Conservation (phyloP, 768 basidiomycete genomes). For the Termitomyces titanicus region DNA sequence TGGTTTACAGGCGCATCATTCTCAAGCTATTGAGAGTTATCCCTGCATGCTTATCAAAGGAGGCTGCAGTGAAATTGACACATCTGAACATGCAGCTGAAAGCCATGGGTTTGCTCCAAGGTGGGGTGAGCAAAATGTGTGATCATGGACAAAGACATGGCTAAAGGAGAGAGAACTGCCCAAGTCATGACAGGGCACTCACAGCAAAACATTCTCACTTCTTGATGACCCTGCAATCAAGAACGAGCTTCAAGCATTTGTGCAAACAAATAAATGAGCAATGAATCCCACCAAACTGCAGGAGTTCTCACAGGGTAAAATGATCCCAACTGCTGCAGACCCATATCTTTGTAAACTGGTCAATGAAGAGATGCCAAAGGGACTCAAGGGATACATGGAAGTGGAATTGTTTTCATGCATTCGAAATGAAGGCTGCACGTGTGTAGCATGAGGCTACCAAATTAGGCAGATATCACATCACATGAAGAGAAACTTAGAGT, state of each 20-base stretch:
- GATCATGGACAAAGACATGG: conserved; percentile 18
- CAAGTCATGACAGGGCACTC: conserved; percentile 19
- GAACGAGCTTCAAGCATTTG: conserved; percentile 25
- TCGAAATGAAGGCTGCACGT: conserved; percentile 20
- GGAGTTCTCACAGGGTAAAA: conserved; percentile 19
- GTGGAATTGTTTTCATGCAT: conserved; percentile 28
- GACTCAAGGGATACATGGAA: conserved; percentile 30
- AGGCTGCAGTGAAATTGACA: neutral
- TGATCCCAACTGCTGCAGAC: conserved; percentile 22
- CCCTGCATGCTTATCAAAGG: too few relatives aligned
- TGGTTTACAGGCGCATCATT: too few relatives aligned
- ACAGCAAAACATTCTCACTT: conserved; percentile 25
- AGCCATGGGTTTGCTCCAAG: neutral
- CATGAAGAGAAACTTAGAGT: too few relatives aligned
- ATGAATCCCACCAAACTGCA: conserved; percentile 30
- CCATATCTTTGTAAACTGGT: conserved; percentile 25
- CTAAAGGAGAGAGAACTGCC: conserved; percentile 20
- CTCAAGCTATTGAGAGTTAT: too few relatives aligned
- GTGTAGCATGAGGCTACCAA: too few relatives aligned
- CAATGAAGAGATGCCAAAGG: conserved; percentile 30
- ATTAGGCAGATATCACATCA: too few relatives aligned
- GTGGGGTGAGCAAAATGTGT: neutral
- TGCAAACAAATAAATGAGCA: conserved; percentile 32
- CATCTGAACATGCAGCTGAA: neutral
- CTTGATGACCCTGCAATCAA: conserved; percentile 23